Conservation (phyloP, 148 eudicot species). For the Linanthus parryae region DNA sequence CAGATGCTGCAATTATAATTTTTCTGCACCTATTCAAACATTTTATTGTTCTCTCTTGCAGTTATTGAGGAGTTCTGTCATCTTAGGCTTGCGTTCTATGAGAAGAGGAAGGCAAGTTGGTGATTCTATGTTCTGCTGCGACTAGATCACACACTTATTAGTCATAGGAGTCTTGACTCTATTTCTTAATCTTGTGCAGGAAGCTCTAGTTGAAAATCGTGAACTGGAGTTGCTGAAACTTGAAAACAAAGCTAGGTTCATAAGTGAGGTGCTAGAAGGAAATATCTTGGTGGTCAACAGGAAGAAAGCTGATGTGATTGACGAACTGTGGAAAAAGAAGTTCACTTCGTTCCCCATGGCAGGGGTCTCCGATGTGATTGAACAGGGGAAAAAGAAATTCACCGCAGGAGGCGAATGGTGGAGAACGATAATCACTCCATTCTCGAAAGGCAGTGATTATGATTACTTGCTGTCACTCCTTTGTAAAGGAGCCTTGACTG, state of each 20-base stretch:
- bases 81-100: no score
- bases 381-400: no score
- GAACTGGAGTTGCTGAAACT: conserved; percentile 46
- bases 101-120: no score
- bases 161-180: no score
- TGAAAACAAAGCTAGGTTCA: conserved; percentile 70
- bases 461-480: conserved; percentile 73
- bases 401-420: no score
- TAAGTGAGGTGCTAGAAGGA: conserved; percentile 67
- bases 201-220: conserved; percentile 37
- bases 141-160: no score
- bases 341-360: conserved; percentile 66
- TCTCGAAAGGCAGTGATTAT: conserved; percentile 36
- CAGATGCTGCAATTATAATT: no score
- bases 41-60: conserved; percentile 22
- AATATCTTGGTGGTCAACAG: conserved; percentile 68
- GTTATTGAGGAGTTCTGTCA: conserved; percentile 73
- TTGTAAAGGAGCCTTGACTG: conserved; percentile 56
- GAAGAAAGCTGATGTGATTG: conserved; percentile 63
- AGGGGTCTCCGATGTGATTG: conserved; percentile 45
- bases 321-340: conserved; percentile 56
- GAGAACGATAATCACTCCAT: conserved; percentile 32
- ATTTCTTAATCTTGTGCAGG: conserved; percentile 26
- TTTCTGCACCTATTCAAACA: not conserved
- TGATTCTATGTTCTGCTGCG: no score